phyloP scores from a whole-genome alignment of 2,329 filamentous ascomycete species.

The Dendryphion nanum region DNA sequence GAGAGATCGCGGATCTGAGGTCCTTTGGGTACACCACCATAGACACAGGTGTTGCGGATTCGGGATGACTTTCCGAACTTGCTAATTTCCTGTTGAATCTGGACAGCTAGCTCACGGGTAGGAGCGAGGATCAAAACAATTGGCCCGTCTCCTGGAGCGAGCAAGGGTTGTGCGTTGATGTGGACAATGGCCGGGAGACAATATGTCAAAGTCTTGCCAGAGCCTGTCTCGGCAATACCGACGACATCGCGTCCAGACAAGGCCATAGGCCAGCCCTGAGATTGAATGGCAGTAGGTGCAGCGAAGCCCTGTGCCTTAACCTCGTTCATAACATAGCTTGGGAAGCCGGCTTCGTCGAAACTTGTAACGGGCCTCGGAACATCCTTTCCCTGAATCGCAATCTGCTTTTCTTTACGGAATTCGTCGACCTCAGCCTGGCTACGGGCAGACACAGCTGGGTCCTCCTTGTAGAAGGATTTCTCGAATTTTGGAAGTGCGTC shows the following conservation, averaged over 20 bases:
- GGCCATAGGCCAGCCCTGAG: slow-evolving; percentile 98
- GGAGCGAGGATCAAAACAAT: slow-evolving; percentile 96
- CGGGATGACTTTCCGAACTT: slow-evolving; percentile 98
- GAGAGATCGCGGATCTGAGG: slow-evolving; percentile 93
- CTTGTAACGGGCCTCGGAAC: slow-evolving; percentile 93
- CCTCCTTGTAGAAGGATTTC: slow-evolving; percentile 99
- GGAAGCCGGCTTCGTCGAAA: slow-evolving; percentile 97
- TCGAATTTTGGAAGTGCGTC: slow-evolving; percentile 88
- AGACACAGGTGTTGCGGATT: slow-evolving; percentile 98
- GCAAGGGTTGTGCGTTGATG: slow-evolving; percentile 97
- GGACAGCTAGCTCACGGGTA: slow-evolving; percentile 95
- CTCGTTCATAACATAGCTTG: slow-evolving; percentile 94
- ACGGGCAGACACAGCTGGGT: slow-evolving; percentile 72
- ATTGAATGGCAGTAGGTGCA: slow-evolving; percentile 92
- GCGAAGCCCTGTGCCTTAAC: slow-evolving; percentile 98
- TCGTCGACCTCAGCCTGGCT: slow-evolving; percentile 77
- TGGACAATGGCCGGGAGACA: slow-evolving; percentile 97
- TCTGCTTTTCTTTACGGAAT: slow-evolving; percentile 82
- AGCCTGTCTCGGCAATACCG: slow-evolving; percentile 98
- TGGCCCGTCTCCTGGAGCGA: slow-evolving; percentile 90
- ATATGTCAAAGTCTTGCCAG: slow-evolving; percentile 98
- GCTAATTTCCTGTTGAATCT: slow-evolving; percentile 97
- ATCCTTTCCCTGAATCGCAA: slow-evolving; percentile 75
- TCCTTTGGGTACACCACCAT: slow-evolving; percentile 97
- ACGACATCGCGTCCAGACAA: slow-evolving; percentile 97